These are phyloP conservation scores for Ambrosia artemisiifolia DNA, from an alignment of 129 eudicot genomes.

Conservation along the genomic window DNA sequence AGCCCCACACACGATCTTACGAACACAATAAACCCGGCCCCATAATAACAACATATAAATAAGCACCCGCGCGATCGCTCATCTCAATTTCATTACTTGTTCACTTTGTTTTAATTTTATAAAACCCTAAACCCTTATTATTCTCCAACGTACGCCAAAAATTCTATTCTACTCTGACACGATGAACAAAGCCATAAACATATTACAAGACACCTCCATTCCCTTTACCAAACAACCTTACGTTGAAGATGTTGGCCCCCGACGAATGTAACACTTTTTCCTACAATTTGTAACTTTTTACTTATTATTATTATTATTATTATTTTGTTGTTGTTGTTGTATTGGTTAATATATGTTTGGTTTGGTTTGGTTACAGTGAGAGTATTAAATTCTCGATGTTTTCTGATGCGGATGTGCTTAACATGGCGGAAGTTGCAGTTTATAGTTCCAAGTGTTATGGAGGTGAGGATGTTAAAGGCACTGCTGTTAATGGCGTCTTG, in stretches of 20 bases:
- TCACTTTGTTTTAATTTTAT: no score
- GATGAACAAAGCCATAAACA: slow-evolving; percentile 34
- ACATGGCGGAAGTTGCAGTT: slow-evolving; percentile 58
- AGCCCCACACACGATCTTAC: no score
- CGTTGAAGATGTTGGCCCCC: slow-evolving; percentile 74
- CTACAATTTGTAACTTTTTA: background rate
- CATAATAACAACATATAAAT: no score
- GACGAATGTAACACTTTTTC: slow-evolving; percentile 45
- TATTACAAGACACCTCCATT: slow-evolving; percentile 24
- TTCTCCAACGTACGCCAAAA: no score
- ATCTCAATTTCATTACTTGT: no score
- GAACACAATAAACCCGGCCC: no score
- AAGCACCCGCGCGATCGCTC: no score
- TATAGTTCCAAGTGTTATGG: slow-evolving; percentile 35
- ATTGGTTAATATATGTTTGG: no score
- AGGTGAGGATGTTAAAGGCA: slow-evolving; percentile 33
- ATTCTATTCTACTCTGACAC: background rate
- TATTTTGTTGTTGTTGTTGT: no score
- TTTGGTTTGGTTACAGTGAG: slow-evolving; percentile 38
- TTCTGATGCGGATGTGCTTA: slow-evolving; percentile 52
- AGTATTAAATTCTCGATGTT: slow-evolving; percentile 66
- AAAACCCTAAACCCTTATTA: no score
- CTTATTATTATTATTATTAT: background rate
- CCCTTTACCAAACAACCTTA: slow-evolving; percentile 67
- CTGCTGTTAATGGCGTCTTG: slow-evolving; percentile 54